These are phyloP conservation scores for Clarireedia monteithiana DNA, from an alignment of 2,329 filamentous ascomycete genomes.

Conservation along the genomic window DNA sequence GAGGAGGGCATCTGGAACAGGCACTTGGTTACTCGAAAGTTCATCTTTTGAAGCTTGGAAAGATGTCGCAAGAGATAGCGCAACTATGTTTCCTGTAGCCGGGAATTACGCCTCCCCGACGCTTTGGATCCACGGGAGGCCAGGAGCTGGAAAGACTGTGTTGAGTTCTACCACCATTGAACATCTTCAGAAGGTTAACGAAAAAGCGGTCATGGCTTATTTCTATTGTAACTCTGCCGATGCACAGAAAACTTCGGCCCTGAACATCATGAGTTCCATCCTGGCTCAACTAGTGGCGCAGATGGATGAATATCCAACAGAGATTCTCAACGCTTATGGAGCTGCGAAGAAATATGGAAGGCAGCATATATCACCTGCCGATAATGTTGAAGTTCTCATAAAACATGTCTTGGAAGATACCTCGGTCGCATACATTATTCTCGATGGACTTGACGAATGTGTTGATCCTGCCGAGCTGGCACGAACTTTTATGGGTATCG, in stretches of 20 bases:
- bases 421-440: neutral
- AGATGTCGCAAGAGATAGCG: too few species aligned
- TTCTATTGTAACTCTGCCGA: constrained; percentile 6
- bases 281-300: constrained; percentile 2
- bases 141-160: constrained; percentile 1
- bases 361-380: neutral
- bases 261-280: constrained; percentile 2
- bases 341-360: constrained; percentile 6
- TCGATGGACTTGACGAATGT: constrained; percentile 8
- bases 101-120: neutral
- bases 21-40: neutral
- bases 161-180: constrained; percentile 2
- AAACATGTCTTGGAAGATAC: neutral
- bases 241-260: neutral
- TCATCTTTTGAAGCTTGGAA: neutral
- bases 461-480: neutral
- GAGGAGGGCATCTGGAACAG: neutral
- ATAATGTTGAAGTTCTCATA: neutral
- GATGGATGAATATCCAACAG: neutral
- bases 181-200: neutral
- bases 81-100: too few species aligned
- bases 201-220: neutral
- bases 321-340: neutral
- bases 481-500: neutral
- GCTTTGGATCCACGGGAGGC: constrained; percentile 1